These are phyloP conservation scores for Angomonas ambiguus DNA, from an alignment of 208 protist genomes.

Conservation along the genomic window DNA sequence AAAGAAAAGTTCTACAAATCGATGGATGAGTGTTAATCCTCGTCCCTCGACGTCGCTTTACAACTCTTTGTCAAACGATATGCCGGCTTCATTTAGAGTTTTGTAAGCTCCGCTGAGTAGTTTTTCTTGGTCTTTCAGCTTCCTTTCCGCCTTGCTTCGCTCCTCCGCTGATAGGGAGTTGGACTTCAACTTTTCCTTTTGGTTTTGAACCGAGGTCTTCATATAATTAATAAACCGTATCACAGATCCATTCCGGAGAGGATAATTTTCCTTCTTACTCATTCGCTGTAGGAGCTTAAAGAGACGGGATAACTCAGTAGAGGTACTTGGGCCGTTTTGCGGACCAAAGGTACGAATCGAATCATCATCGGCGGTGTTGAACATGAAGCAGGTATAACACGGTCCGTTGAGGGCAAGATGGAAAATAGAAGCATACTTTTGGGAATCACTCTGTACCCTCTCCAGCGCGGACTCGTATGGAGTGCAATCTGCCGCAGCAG, in stretches of 20 bases:
- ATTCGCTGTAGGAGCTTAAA: conserved; percentile 47
- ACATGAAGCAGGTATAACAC: conserved; percentile 63
- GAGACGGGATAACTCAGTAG: conserved; percentile 22
- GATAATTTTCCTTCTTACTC: conserved; percentile 51
- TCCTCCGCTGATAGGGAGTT: conserved; percentile 24
- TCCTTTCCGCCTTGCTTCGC: conserved; percentile 40
- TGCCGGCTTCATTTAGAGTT: conserved; percentile 41
- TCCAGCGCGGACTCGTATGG: conserved; percentile 47
- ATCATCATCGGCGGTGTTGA: conserved; percentile 60
- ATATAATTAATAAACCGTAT: conserved; percentile 71
- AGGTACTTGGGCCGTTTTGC: not conserved
- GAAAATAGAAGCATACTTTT: conserved; percentile 57
- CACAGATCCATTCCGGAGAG: conserved; percentile 70
- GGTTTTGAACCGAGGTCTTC: conserved; percentile 35
- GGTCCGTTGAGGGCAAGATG: conserved; percentile 69
- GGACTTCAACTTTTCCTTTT: conserved; percentile 35
- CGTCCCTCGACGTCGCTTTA: no score
- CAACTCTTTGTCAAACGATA: conserved; percentile 18
- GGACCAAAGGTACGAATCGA: conserved; percentile 12
- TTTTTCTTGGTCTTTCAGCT: conserved; percentile 55
- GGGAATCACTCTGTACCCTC: conserved; percentile 22
- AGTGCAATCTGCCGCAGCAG: conserved; percentile 40
- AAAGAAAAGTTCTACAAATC: no score
- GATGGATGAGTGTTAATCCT: no score
- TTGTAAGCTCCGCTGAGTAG: conserved; percentile 42